These are phyloP conservation scores for Neurospora sp. DNA, from an alignment of 2,329 filamentous ascomycete genomes.

Conservation along the genomic window DNA sequence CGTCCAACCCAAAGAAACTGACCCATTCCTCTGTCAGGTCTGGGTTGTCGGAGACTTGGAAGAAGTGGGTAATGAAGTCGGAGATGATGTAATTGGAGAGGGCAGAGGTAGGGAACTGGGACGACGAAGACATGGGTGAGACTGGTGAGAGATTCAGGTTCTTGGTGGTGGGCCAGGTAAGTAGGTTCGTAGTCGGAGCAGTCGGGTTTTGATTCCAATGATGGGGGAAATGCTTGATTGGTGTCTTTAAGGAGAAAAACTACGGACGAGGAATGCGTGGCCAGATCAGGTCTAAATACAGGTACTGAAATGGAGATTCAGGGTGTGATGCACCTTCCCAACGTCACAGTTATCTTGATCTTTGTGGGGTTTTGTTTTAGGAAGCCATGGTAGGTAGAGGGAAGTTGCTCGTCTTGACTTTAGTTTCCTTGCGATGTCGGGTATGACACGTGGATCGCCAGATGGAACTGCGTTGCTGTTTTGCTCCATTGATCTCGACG, in stretches of 20 bases:
- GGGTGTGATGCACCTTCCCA: too few species aligned
- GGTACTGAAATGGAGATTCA: too few species aligned
- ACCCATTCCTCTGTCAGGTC: slow-evolving; percentile 35
- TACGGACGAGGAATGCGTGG: too few species aligned
- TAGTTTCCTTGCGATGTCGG: background rate
- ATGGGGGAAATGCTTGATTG: too few species aligned
- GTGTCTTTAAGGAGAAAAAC: too few species aligned
- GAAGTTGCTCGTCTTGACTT: background rate
- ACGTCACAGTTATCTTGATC: background rate
- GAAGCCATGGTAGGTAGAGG: background rate
- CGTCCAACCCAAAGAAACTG: slow-evolving; percentile 30
- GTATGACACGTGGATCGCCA: background rate
- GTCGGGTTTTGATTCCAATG: background rate
- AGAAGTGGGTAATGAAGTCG: slow-evolving; percentile 34
- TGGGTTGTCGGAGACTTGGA: slow-evolving; percentile 31
- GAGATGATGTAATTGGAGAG: slow-evolving; percentile 9
- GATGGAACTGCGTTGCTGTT: background rate
- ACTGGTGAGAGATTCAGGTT: background rate
- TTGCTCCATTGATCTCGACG: background rate
- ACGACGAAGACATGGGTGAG: too few species aligned
- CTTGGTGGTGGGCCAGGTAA: slow-evolving; percentile 18
- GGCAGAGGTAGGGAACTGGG: too few species aligned
- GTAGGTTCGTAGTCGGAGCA: slow-evolving; percentile 17
- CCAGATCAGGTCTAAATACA: too few species aligned
- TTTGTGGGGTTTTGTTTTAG: background rate